Evolutionary conservation across 228 moss, liverwort and hornwort species (phyloP).

Genomic region (Sphagnum magellanicum): DNA sequence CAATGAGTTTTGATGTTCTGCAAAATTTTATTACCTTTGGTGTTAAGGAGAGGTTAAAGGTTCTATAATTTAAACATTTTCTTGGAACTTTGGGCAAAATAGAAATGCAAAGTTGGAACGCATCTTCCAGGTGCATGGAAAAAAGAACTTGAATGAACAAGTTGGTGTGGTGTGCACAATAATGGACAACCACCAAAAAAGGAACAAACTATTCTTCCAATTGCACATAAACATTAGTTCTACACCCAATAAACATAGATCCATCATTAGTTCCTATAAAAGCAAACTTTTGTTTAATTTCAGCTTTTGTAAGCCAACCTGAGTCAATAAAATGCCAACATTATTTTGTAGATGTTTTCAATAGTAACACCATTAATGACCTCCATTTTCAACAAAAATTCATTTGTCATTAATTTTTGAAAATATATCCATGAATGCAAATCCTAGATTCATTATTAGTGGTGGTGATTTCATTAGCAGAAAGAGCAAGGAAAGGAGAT

Average conservation of each 20-base stretch:
- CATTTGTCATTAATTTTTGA: not conserved
- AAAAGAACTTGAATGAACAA: not conserved
- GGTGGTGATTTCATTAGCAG: not conserved
- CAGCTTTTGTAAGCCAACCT: not conserved
- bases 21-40: constrained; percentile 1
- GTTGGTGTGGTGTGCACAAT: not conserved
- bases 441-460: not conserved
- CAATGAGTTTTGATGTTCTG: not conserved
- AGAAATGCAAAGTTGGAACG: not conserved
- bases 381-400: not conserved
- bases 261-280: not conserved
- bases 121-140: not conserved
- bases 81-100: not conserved
- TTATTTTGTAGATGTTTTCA: not conserved
- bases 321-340: not conserved
- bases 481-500: not conserved
- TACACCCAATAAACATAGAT: not conserved
- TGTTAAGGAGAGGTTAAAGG: not conserved
- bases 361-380: not conserved
- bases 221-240: not conserved
- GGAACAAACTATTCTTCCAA: not conserved
- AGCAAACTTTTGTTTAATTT: not conserved
- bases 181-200: not conserved
- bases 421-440: not conserved
- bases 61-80: not conserved